A percentile compares a stretch with the other conserved stretches of the same genome.
These are phyloP conservation scores for Bondarzewia mesenterica DNA, from an alignment of 1,284 basidiomycete genomes.

Conservation along the genomic window DNA sequence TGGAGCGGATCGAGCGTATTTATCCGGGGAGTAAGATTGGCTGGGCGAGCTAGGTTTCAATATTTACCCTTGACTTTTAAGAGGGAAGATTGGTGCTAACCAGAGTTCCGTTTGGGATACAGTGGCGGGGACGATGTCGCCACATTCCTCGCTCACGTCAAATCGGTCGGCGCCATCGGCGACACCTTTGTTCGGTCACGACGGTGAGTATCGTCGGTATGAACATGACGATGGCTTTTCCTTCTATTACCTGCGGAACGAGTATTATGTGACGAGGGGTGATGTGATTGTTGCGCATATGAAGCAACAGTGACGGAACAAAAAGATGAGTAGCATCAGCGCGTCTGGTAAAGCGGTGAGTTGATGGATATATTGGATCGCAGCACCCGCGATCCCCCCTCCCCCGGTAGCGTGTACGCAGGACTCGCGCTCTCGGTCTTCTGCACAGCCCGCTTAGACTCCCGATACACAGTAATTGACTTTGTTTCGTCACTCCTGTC, in stretches of 20 bases:
- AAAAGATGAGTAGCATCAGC: too few relatives aligned
- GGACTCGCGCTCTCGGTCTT: too few relatives aligned
- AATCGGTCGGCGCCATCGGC: constrained; percentile 12
- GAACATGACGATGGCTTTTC: constrained; percentile 11
- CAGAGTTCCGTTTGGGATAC: neutral
- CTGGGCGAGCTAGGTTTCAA: constrained; percentile 2
- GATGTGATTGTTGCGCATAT: too few relatives aligned
- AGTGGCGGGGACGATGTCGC: constrained; percentile 1
- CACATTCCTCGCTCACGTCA: constrained; percentile 12
- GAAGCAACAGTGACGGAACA: too few relatives aligned
- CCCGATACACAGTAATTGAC: too few relatives aligned
- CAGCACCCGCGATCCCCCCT: too few relatives aligned
- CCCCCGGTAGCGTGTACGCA: too few relatives aligned
- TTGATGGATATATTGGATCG: too few relatives aligned
- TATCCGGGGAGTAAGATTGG: constrained; percentile 22
- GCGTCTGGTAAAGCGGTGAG: too few relatives aligned
- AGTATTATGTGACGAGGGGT: too few relatives aligned
- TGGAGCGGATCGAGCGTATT: constrained; percentile 13
- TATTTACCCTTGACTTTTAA: constrained; percentile 1
- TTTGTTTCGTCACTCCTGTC: too few relatives aligned
- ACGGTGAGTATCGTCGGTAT: constrained; percentile 12
- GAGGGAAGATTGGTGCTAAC: neutral
- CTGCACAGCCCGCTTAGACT: too few relatives aligned
- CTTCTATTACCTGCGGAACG: constrained; percentile 9
- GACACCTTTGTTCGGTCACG: constrained; percentile 21